A percentile compares a stretch with the other conserved stretches of the same genome.
Conservation (phyloP, 257 asterid species). For the Sherardia arvensis region DNA sequence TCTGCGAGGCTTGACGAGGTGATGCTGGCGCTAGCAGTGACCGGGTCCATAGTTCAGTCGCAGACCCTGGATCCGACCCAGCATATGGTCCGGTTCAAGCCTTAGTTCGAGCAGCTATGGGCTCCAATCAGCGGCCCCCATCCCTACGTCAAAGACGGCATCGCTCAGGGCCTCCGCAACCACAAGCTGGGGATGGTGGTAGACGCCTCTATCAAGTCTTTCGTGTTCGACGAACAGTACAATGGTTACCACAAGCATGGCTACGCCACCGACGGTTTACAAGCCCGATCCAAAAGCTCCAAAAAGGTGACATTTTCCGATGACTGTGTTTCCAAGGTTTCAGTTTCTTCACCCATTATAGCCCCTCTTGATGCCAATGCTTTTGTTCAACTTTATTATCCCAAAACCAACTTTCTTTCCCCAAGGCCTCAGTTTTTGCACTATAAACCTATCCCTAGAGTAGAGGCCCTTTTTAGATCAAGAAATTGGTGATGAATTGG, state of each 20-base stretch:
- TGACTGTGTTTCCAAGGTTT: too few relatives aligned
- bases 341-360: too few relatives aligned
- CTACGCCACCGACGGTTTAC: constrained; percentile 95
- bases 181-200: constrained; percentile 95
- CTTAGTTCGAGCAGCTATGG: constrained; percentile 94
- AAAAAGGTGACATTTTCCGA: too few relatives aligned
- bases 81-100: constrained; percentile 80
- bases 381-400: too few relatives aligned
- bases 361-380: too few relatives aligned
- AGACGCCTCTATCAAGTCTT: constrained; percentile 61
- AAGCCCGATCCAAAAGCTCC: too few relatives aligned
- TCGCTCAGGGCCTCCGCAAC: constrained; percentile 93
- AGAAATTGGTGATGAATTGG: too few relatives aligned
- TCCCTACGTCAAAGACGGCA: constrained; percentile 91
- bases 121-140: constrained; percentile 90
- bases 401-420: too few relatives aligned
- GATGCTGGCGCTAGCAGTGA: constrained; percentile 73
- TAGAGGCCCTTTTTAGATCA: too few relatives aligned
- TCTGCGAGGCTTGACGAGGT: constrained; percentile 87
- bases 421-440: too few relatives aligned
- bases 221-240: constrained; percentile 93
- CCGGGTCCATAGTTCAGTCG: constrained; percentile 45
- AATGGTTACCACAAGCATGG: constrained; percentile 84
- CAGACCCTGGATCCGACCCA: constrained; percentile 88
- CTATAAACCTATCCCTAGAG: too few relatives aligned